Evolutionary conservation across 2,329 filamentous ascomycete species (phyloP), one percentile per base, ranked within the genome.

Genomic region (Apiospora rasikravindrae): DNA sequence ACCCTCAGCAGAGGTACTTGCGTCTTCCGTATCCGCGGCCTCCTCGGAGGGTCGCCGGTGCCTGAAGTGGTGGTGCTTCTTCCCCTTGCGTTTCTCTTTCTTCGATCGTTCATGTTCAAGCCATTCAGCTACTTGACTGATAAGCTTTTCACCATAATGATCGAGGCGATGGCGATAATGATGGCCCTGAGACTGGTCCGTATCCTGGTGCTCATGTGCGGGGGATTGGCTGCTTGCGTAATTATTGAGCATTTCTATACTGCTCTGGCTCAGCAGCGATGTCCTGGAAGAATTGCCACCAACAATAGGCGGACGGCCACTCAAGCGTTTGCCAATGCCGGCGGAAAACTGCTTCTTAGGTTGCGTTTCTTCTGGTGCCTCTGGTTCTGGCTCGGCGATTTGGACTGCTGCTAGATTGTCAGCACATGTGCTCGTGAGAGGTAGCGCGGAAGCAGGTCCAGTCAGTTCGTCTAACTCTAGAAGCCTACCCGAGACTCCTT

Each of bases 61-160:
- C 13, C 24, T 24, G 40, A 47, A 16, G 29, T 67, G 64, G 5
- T 67, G 64, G 37, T 68, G 44, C 13, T 45, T 68, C 66, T 68
- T 44, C 11, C 44, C 40, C 40, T 45, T 45, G n/a, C 40, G 40
- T 47, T 68, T 26, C 66, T 88, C 87, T 76, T 90, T 90, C 81
- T 92, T 93, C 44, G 86, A 83, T 78, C 92, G 93, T 82, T 98
- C 95, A 69, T 92, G 89, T 76, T 95, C 90, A 51, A 98, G 84
- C 96, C 96, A 98, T 75, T 94, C 90, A 37, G 89, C 88, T 19
- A 98, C 91, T 79, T 97, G 94, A 26, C 91, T 87, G 40, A 96
- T 83, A 10, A 97, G 82, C 74, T 86, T 88, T 76, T 91, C 85
- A 70, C 85, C 85, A 53, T 79, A 77, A 40, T 78, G 76, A 70